Conservation (phyloP, 352 stramenopile species). For the Phytophthora foliorum region DNA sequence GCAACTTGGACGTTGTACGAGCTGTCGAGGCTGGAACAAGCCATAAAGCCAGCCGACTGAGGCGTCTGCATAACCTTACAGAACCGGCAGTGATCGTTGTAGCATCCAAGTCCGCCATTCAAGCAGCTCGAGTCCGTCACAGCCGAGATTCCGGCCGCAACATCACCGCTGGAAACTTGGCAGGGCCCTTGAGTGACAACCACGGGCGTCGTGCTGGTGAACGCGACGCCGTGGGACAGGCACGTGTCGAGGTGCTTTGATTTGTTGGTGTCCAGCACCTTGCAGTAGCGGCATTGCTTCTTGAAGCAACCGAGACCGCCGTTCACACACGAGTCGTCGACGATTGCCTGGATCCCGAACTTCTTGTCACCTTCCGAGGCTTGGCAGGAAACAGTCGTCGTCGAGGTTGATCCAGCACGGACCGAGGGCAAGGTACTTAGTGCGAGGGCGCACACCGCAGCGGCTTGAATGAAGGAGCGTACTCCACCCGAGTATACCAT, state of each 20-base stretch:
- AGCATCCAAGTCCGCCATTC: conserved; percentile 48
- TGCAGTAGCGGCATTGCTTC: conserved; percentile 49
- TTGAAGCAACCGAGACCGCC: conserved; percentile 53
- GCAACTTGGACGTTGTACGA: conserved; percentile 18
- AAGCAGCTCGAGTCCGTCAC: conserved; percentile 38
- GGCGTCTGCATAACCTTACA: conserved; percentile 42
- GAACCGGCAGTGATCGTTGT: conserved; percentile 46
- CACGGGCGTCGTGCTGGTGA: conserved; percentile 20
- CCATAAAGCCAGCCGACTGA: conserved; percentile 36
- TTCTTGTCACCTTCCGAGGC: conserved; percentile 42
- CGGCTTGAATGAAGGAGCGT: conserved; percentile 20
- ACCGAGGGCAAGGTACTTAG: conserved; percentile 13
- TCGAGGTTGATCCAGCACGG: background rate
- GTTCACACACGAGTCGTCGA: conserved; percentile 34
- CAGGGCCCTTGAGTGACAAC: conserved; percentile 9
- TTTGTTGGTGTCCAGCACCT: conserved; percentile 41
- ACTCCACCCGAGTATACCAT: conserved; percentile 32
- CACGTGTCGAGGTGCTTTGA: conserved; percentile 44
- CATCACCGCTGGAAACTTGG: conserved; percentile 30
- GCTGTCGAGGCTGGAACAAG: conserved; percentile 24
- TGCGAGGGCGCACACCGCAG: conserved; percentile 15
- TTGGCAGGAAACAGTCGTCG: background rate
- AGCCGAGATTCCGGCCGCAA: conserved; percentile 35
- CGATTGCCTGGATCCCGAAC: conserved; percentile 41
- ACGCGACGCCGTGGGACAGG: conserved; percentile 24